Conservation (phyloP, 768 basidiomycete genomes). For the Serpula lacrymans region DNA sequence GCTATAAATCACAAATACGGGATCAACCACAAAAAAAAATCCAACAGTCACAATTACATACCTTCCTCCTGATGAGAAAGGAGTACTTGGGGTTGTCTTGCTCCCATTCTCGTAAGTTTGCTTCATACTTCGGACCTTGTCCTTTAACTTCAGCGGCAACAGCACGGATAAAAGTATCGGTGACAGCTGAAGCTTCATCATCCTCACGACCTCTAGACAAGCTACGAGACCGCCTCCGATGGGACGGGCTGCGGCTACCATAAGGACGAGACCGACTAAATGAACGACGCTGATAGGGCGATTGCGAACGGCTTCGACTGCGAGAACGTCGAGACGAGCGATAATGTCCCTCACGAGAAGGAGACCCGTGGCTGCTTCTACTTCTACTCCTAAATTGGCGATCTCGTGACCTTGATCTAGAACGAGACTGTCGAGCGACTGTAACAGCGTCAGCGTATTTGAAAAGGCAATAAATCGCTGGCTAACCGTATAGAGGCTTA, state of each 20-base stretch:
- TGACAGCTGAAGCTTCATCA: slow-evolving; percentile 51
- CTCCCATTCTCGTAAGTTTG: slow-evolving; percentile 71
- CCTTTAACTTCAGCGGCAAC: slow-evolving; percentile 84
- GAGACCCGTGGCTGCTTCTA: slow-evolving; percentile 32
- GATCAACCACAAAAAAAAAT: background rate
- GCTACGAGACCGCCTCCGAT: slow-evolving; percentile 36
- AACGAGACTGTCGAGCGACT: slow-evolving; percentile 28
- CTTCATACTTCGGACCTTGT: slow-evolving; percentile 75
- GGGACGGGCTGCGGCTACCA: slow-evolving; percentile 46
- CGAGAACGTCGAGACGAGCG: slow-evolving; percentile 44
- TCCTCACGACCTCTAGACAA: slow-evolving; percentile 41
- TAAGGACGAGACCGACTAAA: slow-evolving; percentile 36
- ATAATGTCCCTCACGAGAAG: slow-evolving; percentile 33
- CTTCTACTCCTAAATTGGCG: slow-evolving; percentile 18
- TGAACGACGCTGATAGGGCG: slow-evolving; percentile 33
- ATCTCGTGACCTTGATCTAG: slow-evolving; percentile 29
- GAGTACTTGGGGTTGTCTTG: slow-evolving; percentile 76
- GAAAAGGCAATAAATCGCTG: background rate
- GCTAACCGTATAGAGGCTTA: slow-evolving; percentile 76
- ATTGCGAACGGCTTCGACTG: slow-evolving; percentile 42
- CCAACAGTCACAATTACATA: slow-evolving; percentile 30
- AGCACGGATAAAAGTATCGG: slow-evolving; percentile 81
- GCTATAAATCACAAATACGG: slow-evolving; percentile 36
- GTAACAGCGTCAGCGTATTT: slow-evolving; percentile 1
- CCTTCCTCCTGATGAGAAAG: slow-evolving; percentile 63